Conservation (phyloP, 1,284 basidiomycete species). For the Earliella scabrosa region DNA sequence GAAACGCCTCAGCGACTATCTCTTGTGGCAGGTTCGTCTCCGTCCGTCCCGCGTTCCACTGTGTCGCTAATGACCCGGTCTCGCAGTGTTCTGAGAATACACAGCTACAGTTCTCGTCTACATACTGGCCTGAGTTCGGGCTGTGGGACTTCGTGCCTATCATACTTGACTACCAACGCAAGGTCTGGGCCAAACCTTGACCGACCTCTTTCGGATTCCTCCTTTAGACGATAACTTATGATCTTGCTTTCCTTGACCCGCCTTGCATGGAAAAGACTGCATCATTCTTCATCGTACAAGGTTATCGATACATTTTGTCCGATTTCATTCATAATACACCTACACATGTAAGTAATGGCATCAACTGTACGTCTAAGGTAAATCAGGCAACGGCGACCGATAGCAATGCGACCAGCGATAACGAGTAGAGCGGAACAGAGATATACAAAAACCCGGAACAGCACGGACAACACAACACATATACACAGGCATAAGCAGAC, state of each 20-base stretch:
- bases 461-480: too few relatives aligned
- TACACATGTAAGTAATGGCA: too few relatives aligned
- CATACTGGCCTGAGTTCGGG: slow-evolving; percentile 96
- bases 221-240: slow-evolving; percentile 26
- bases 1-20: slow-evolving; percentile 87
- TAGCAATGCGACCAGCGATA: neutral
- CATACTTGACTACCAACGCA: slow-evolving; percentile 84
- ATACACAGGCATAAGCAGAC: too few relatives aligned
- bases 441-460: neutral
- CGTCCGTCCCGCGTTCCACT: neutral
- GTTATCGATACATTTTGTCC: too few relatives aligned
- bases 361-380: neutral
- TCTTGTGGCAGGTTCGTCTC: slow-evolving; percentile 88
- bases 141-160: slow-evolving; percentile 87
- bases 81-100: slow-evolving; percentile 79
- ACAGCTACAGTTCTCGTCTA: slow-evolving; percentile 90
- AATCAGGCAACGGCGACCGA: neutral
- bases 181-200: slow-evolving; percentile 52
- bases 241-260: neutral
- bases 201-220: too few relatives aligned
- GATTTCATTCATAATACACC: too few relatives aligned
- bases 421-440: neutral
- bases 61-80: neutral
- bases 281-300: too few relatives aligned
- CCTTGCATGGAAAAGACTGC: neutral